Base-by-base conservation (phyloP, 192 early-diverging fungal species). In the Entomortierella parvispora region DNA sequence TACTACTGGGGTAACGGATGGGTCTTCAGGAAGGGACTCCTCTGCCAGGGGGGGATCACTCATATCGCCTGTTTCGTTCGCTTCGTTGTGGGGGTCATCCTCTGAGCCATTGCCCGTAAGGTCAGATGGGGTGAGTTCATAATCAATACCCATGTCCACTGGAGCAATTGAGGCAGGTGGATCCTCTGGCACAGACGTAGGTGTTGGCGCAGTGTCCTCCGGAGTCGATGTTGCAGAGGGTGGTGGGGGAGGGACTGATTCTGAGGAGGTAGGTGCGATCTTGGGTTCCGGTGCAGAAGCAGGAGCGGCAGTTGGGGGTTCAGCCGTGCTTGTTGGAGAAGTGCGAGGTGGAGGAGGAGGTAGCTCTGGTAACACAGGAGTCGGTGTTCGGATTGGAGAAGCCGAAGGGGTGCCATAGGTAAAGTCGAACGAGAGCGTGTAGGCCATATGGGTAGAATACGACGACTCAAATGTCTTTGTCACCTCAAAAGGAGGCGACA, bases 401-500 rank as follows among this genome's bases (percentile, higher is more conserved):
- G 49, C 20, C 18, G 10, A 40, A 4, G 33, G 18, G 33, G 51
- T 55, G 5, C 51, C 62, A 31, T 65, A 65, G 8, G 34, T 55
- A 28, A 65, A 65, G 17, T 65, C 40, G 22, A 65, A 65, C 17
- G 62, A 55, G 7, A 65, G 18, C 15, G 51, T 65, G n/a, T 65
- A 65, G 25, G 37, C 32, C 18, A 40, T 31, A 32, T 33, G 50
- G 3, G 26, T 65, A 2, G 51, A 55, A 15, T 20, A 46, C 3
- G 14, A 4, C 0, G 51, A 54, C 23, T 18, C 10, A 31, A 51
- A 52, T 2, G 48, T 63, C 18, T 31, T 32, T 1, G 45, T 48
- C 23, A 26, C 7, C 12, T 9, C 37, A 12, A 40, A 40, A 18
- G 29, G 31, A 20, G 46, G 23, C 44, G 26, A 47, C 31, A 17